A percentile compares a stretch with the other conserved stretches of the same genome.
phyloP scores from a whole-genome alignment of 805 yeast genomes.

The Citeromyces matritensis region DNA sequence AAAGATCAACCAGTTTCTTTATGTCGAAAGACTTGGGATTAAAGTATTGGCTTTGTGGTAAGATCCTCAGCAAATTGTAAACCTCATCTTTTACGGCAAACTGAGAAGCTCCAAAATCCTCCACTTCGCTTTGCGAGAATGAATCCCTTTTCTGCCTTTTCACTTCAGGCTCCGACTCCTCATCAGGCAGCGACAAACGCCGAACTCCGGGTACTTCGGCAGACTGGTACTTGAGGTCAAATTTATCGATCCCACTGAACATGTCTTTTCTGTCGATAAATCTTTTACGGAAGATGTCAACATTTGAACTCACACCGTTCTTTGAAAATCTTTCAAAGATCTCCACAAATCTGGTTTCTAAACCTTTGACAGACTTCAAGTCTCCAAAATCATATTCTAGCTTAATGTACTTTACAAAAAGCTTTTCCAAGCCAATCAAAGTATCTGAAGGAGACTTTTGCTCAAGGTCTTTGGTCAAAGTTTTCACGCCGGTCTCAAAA shows the following conservation, averaged over 20 bases:
- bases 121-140: constrained; percentile 5
- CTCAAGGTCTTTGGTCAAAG: constrained; percentile 17
- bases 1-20: constrained; percentile 1
- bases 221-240: constrained; percentile 13
- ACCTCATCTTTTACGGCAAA: constrained; percentile 22
- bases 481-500: constrained; percentile 63
- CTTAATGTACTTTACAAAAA: constrained; percentile 44
- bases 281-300: background rate
- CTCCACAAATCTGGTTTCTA: constrained; percentile 35
- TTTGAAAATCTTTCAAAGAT: background rate
- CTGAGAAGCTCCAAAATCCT: constrained; percentile 4
- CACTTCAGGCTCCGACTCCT: constrained; percentile 11
- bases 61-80: constrained; percentile 33
- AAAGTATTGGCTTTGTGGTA: constrained; percentile 27
- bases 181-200: constrained; percentile 18
- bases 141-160: constrained; percentile 3
- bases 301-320: background rate
- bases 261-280: constrained; percentile 12
- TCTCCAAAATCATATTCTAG: constrained; percentile 65
- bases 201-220: constrained; percentile 6
- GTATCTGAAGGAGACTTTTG: constrained; percentile 6
- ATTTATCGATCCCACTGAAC: constrained; percentile 19
- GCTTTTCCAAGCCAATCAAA: constrained; percentile 19
- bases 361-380: constrained; percentile 43
- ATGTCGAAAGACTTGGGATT: background rate